These are phyloP conservation scores for Hymenoscyphus linearis DNA, from an alignment of 2,329 filamentous ascomycete genomes.

Conservation along the genomic window DNA sequence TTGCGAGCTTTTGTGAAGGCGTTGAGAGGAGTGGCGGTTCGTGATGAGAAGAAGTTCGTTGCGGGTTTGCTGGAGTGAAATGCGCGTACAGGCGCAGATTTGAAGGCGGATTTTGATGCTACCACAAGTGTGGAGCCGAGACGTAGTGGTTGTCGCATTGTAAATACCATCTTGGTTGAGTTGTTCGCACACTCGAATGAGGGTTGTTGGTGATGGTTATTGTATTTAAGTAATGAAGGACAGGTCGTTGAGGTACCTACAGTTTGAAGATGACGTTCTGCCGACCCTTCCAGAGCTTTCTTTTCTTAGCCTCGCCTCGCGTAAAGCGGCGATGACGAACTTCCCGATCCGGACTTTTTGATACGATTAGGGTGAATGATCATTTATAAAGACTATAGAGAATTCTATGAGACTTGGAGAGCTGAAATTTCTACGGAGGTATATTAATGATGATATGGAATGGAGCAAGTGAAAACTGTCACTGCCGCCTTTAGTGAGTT, in stretches of 20 bases:
- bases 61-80: slow-evolving; percentile 49
- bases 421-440: too few species aligned
- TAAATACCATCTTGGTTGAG: slow-evolving; percentile 52
- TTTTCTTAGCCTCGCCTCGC: neutral
- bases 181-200: neutral
- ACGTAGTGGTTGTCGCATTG: slow-evolving; percentile 59
- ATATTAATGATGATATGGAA: too few species aligned
- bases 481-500: too few species aligned
- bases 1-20: slow-evolving; percentile 49
- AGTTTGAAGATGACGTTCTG: neutral
- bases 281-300: neutral
- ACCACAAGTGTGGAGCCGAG: slow-evolving; percentile 49
- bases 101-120: slow-evolving; percentile 43
- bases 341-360: too few species aligned
- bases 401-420: too few species aligned
- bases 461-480: too few species aligned
- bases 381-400: too few species aligned
- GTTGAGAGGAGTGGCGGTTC: slow-evolving; percentile 36
- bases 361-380: too few species aligned
- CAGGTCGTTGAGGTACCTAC: neutral
- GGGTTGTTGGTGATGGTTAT: slow-evolving; percentile 1
- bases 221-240: neutral
- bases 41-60: slow-evolving; percentile 41
- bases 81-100: slow-evolving; percentile 46
- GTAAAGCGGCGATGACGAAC: too few species aligned